Evolutionary conservation across 768 basidiomycete genomes (phyloP), one percentile per base, ranked within the genome.

Genomic region (Trametes sanguinea): DNA sequence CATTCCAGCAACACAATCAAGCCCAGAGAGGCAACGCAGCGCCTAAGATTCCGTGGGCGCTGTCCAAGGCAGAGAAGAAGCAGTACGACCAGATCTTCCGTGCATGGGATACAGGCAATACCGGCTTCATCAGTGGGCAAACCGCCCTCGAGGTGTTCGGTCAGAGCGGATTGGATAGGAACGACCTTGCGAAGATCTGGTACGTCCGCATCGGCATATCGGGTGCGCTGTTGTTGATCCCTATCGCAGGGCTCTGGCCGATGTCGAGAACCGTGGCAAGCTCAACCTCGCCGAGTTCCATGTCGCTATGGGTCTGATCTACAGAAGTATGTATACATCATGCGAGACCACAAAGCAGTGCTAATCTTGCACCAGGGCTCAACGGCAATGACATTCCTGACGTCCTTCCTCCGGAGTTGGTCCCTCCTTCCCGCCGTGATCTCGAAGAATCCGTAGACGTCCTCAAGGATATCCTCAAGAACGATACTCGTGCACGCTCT

Each of bases 281-380:
- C 84, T 98, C 51, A 98, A 97, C 67, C 79, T 96, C 30, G 90
- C 92, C 13, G 97, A 98, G 73, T 99, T 99, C 73, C 94, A 98
- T 72, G 92, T 98, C 61, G 97, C 97, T 0, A 99, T 99, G 96
- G 94, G 92, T 54, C 79, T 98, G 57, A 98, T 99, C 70, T 98
- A 95, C 76, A 88, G 97, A 71, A 83, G 96, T 98, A 77, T 68
- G 92, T 84, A 9, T 13, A n/a, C 42, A 16, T 14, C 48, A 33
- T 50, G 7, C 30, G 2, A 27, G 13, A 2, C 30, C n/a, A 22
- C 29, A 13, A 2, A 13, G 2, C 6, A 22, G 14, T 56, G 27
- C 43, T 55, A 40, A 40, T 13, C 10, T 11, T 27, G 7, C 16
- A 3, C 0, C 67, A 98, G 95, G 85, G 46, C 81, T 99, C 27